Evolutionary conservation across 805 yeast genomes (phyloP).

Genomic region (Saturnispora bothae): DNA sequence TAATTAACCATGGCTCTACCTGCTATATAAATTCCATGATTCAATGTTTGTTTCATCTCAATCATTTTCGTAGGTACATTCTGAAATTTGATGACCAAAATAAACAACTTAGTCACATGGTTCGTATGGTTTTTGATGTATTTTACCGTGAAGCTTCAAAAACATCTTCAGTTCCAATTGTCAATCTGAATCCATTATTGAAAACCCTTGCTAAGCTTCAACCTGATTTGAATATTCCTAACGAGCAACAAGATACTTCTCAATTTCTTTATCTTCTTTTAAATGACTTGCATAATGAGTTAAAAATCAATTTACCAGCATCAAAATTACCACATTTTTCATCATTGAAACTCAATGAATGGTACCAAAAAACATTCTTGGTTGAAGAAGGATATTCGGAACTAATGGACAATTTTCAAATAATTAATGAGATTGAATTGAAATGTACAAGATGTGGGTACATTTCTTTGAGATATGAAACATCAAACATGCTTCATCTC

Average conservation of each 20-base stretch:
- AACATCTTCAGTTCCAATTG: conserved; percentile 46
- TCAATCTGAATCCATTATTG: conserved; percentile 53
- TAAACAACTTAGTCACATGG: conserved; percentile 32
- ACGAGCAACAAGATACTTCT: conserved; percentile 75
- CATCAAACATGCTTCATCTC: conserved; percentile 24
- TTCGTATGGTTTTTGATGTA: conserved; percentile 44
- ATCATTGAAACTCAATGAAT: conserved; percentile 48
- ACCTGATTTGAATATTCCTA: conserved; percentile 60
- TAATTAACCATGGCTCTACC: conserved; percentile 60
- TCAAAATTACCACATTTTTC: conserved; percentile 16
- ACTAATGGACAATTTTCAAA: conserved; percentile 56
- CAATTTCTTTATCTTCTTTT: conserved; percentile 59
- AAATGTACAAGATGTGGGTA: conserved; percentile 57
- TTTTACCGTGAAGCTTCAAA: conserved; percentile 28
- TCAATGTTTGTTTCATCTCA: conserved; percentile 54
- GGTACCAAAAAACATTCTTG: conserved; percentile 42
- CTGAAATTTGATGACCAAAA: conserved; percentile 24
- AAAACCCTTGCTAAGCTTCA: conserved; percentile 38
- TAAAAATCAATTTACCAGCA: conserved; percentile 18
- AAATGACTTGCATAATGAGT: conserved; percentile 61
- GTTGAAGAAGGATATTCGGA: conserved; percentile 56
- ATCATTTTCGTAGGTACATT: conserved; percentile 40
- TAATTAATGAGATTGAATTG: conserved; percentile 57
- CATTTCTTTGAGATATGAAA: conserved; percentile 42
- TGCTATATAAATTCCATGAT: conserved; percentile 69